Evolutionary conservation across 106 monocot genomes (phyloP).

Genomic region (Phalaenopsis aphrodite): DNA sequence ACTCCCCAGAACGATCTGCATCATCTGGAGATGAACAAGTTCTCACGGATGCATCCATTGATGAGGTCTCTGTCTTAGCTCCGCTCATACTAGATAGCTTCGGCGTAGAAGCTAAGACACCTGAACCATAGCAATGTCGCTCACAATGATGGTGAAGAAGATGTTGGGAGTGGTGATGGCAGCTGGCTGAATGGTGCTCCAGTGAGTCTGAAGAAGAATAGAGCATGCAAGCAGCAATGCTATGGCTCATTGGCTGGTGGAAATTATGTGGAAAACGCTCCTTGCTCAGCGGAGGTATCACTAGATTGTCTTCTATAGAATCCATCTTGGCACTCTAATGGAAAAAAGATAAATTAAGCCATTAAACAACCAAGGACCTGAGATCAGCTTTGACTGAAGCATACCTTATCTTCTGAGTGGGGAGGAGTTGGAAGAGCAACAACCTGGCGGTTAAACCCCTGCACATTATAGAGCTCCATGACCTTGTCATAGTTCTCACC

Average conservation of each 20-base stretch:
- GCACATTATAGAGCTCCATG: constrained; percentile 81
- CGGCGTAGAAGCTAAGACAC: constrained; percentile 53
- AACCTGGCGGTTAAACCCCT: constrained; percentile 46
- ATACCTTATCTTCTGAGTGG: constrained; percentile 69
- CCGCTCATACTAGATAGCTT: constrained; percentile 89
- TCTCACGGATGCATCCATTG: constrained; percentile 56
- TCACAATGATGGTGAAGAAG: constrained; percentile 11
- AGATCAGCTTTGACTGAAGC: background rate
- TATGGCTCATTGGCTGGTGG: constrained; percentile 25
- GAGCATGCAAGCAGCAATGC: constrained; percentile 13
- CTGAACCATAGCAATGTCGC: constrained; percentile 24
- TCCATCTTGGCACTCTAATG: constrained; percentile 59
- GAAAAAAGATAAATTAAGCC: background rate
- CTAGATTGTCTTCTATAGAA: constrained; percentile 58
- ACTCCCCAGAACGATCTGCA: constrained; percentile 56
- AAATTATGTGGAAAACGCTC: constrained; percentile 43
- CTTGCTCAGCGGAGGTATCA: constrained; percentile 57
- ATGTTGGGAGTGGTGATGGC: background rate
- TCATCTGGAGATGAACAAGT: constrained; percentile 62
- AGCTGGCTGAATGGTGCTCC: constrained; percentile 21
- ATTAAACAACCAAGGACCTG: background rate
- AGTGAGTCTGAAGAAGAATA: constrained; percentile 10
- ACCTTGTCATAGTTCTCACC: constrained; percentile 72
- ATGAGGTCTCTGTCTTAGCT: constrained; percentile 69
- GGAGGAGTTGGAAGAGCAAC: constrained; percentile 56